phyloP scores from a whole-genome alignment of 305 asterid genomes.

The Lippia alba region DNA sequence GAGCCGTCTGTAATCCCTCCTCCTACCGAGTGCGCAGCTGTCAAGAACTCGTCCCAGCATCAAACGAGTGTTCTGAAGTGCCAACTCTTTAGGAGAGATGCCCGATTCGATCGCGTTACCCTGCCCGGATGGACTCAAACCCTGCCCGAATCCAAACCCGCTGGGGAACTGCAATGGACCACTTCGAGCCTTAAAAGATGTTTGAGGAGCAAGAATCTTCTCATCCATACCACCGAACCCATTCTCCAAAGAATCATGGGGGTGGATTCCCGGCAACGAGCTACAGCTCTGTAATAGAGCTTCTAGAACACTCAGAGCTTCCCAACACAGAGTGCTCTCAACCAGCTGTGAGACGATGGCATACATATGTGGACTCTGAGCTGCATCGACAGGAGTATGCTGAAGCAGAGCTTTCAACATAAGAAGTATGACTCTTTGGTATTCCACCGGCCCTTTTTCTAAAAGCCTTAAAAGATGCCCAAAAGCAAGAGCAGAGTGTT shows the following conservation, averaged over 20 bases:
- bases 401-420: constrained; percentile 95
- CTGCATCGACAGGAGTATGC: constrained; percentile 95
- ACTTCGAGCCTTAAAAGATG: constrained; percentile 95
- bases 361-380: constrained; percentile 98
- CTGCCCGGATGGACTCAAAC: constrained; percentile 47
- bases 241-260: constrained; percentile 76
- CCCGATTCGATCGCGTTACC: constrained; percentile 59
- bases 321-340: constrained; percentile 97
- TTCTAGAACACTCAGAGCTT: constrained; percentile 97
- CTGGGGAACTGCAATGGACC: constrained; percentile 90
- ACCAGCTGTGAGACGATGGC: constrained; percentile 97
- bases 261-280: constrained; percentile 84
- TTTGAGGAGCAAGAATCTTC: constrained; percentile 77
- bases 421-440: constrained; percentile 92
- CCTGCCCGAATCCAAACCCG: constrained; percentile 62
- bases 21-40: constrained; percentile 85
- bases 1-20: constrained; percentile 89
- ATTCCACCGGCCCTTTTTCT: constrained; percentile 92
- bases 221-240: constrained; percentile 73
- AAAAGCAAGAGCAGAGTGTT: constrained; percentile 89
- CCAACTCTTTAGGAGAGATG: constrained; percentile 65
- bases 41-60: constrained; percentile 95
- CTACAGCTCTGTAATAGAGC: constrained; percentile 99
- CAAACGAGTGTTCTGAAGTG: constrained; percentile 85
- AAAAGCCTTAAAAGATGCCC: constrained; percentile 90